These are phyloP conservation scores for Auricularia auricula-judae DNA, from an alignment of 768 basidiomycete species.

Conservation along the genomic window DNA sequence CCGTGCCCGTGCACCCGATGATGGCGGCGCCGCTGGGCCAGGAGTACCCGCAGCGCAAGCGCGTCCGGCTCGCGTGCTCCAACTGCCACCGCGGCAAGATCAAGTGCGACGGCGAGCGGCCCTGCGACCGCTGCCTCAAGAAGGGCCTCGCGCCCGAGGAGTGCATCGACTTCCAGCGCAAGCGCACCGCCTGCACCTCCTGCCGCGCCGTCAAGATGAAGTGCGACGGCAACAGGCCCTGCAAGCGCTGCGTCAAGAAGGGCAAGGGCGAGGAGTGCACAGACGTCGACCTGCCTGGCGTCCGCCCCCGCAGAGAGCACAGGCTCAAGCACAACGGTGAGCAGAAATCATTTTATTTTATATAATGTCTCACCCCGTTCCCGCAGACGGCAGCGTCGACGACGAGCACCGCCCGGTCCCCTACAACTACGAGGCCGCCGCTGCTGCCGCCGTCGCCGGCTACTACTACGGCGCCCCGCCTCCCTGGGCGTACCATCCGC, in stretches of 20 bases:
- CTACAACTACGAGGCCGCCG: not conserved
- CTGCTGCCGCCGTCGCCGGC: not conserved
- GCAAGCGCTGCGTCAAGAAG: constrained; percentile 1
- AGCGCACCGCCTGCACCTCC: constrained; percentile 1
- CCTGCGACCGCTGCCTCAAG: constrained; percentile 1
- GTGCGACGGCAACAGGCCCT: constrained; percentile 1
- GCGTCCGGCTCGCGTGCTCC: constrained; percentile 1
- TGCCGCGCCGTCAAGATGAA: constrained; percentile 2
- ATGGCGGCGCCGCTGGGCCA: not conserved
- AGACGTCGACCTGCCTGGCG: not conserved
- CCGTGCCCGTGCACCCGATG: not conserved
- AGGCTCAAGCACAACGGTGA: not conserved
- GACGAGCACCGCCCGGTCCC: not conserved
- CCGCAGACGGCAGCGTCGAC: not conserved
- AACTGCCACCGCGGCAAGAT: constrained; percentile 1
- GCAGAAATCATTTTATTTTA: not conserved
- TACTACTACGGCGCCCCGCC: constrained; percentile 1
- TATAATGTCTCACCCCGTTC: not conserved
- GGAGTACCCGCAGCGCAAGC: constrained; percentile 1
- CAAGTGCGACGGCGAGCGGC: constrained; percentile 2
- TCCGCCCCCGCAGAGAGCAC: not conserved
- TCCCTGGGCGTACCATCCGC: not conserved
- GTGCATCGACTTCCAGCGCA: constrained; percentile 1
- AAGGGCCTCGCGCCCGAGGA: constrained; percentile 1
- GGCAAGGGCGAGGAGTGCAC: constrained; percentile 1